A percentile compares a stretch with the other conserved stretches of the same genome.
Conservation (phyloP, 73 alveolate genomes). For the Loxodes magnus region DNA sequence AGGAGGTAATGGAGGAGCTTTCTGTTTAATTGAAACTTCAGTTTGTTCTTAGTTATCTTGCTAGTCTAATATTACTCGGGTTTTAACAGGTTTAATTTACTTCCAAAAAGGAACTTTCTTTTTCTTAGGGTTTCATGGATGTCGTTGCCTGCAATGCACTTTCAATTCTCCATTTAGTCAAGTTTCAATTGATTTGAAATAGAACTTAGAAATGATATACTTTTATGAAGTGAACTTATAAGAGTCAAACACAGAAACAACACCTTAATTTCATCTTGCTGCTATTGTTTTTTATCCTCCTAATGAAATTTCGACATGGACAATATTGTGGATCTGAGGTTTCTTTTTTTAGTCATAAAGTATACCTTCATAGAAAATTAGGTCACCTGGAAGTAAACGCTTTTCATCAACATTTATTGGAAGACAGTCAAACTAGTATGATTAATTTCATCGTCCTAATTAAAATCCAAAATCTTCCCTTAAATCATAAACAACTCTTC, state of each 20-base stretch:
- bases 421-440: conserved; percentile 69
- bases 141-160: no score
- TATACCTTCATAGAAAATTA: conserved; percentile 77
- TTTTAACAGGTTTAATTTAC: no score
- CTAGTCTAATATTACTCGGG: no score
- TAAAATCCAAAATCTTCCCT: conserved; percentile 86
- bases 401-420: conserved; percentile 47
- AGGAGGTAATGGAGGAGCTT: no score
- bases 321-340: conserved; percentile 80
- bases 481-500: conserved; percentile 65
- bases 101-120: no score
- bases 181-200: conserved; percentile 76
- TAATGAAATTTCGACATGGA: conserved; percentile 84
- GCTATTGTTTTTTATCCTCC: conserved; percentile 62
- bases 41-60: no score
- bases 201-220: conserved; percentile 68
- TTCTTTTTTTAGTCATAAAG: conserved; percentile 57
- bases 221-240: conserved; percentile 74
- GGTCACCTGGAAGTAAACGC: conserved; percentile 78
- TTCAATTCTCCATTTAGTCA: conserved; percentile 95
- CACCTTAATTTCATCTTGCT: conserved; percentile 74
- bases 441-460: conserved; percentile 89
- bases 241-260: conserved; percentile 67
- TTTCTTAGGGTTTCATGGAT: no score
- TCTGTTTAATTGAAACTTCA: no score